Evolutionary conservation across 2,329 filamentous ascomycete genomes (phyloP).

Genomic region (Mariannaea elegans): DNA sequence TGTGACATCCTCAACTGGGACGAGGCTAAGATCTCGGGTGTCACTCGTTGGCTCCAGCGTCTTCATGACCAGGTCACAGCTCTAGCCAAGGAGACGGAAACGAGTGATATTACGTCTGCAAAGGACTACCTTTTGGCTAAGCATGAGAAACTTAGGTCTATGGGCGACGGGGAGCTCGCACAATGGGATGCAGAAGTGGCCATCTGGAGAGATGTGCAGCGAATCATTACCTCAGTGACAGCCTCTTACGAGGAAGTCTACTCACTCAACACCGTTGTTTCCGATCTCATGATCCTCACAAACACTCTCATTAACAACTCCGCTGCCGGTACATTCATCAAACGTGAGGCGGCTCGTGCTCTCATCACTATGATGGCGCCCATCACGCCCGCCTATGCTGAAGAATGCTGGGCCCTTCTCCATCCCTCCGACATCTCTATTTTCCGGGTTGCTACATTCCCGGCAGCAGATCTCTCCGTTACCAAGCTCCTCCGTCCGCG

Average conservation of each 20-base stretch:
- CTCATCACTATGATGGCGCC: conserved; percentile 80
- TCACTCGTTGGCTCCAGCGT: conserved; percentile 81
- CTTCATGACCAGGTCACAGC: conserved; percentile 65
- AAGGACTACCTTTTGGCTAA: conserved; percentile 50
- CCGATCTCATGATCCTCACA: conserved; percentile 83
- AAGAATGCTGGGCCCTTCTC: conserved; percentile 79
- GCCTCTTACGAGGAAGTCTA: conserved; percentile 76
- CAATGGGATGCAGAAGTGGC: conserved; percentile 57
- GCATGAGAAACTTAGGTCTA: conserved; percentile 41
- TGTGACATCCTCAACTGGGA: conserved; percentile 89
- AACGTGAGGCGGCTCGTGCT: conserved; percentile 58
- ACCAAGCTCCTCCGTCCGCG: conserved; percentile 59
- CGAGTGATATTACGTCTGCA: conserved; percentile 26
- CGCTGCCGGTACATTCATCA: conserved; percentile 52
- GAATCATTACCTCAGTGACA: conserved; percentile 73
- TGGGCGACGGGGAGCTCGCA: conserved; percentile 44
- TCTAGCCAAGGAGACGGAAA: conserved; percentile 26
- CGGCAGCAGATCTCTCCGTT: conserved; percentile 59
- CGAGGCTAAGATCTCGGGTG: conserved; percentile 80
- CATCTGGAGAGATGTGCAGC: conserved; percentile 73
- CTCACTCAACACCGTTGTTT: conserved; percentile 83
- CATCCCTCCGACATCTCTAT: conserved; percentile 49
- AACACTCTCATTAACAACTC: conserved; percentile 67
- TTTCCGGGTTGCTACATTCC: conserved; percentile 65
- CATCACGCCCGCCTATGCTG: conserved; percentile 80